A percentile compares a stretch with the other conserved stretches of the same genome.
Evolutionary conservation across 768 basidiomycete species (phyloP).

Genomic region (Tephrocybe sp.): DNA sequence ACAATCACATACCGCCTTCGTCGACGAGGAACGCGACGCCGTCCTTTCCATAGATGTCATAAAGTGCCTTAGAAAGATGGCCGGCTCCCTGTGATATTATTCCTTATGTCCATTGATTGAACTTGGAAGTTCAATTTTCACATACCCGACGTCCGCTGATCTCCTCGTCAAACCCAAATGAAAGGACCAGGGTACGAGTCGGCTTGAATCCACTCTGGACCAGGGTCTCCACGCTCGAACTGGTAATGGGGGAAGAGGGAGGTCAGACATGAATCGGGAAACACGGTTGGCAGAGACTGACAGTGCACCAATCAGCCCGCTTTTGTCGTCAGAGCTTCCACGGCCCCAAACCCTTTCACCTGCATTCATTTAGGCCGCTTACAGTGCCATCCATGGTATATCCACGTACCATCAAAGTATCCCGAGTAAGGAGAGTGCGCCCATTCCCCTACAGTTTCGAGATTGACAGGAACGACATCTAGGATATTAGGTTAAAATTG

Average conservation of each 20-base stretch:
- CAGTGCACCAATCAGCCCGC: slow-evolving; percentile 62
- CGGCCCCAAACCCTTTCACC: slow-evolving; percentile 71
- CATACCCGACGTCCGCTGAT: slow-evolving; percentile 48
- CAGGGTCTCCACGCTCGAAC: slow-evolving; percentile 62
- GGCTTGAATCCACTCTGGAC: slow-evolving; percentile 65
- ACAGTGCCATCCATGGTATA: neutral
- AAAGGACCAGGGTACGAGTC: slow-evolving; percentile 56
- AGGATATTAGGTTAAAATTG: neutral
- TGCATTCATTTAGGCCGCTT: slow-evolving; percentile 9
- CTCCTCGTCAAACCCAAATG: slow-evolving; percentile 82
- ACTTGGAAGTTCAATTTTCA: neutral
- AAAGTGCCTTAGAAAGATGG: slow-evolving; percentile 45
- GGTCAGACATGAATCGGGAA: neutral
- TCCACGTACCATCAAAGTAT: slow-evolving; percentile 44
- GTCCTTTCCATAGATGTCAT: slow-evolving; percentile 65
- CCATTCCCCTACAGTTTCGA: slow-evolving; percentile 50
- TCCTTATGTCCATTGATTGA: neutral
- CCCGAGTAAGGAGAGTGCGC: slow-evolving; percentile 60
- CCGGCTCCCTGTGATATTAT: slow-evolving; percentile 49
- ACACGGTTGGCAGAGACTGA: neutral
- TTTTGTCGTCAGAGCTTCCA: slow-evolving; percentile 76
- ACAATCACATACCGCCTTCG: slow-evolving; percentile 66
- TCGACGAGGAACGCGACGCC: slow-evolving; percentile 81
- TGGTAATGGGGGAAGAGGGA: slow-evolving; percentile 19
- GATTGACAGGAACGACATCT: slow-evolving; percentile 68